These are phyloP conservation scores for Chaetothyriales sp. DNA, from an alignment of 2,329 filamentous ascomycete genomes.

Conservation along the genomic window DNA sequence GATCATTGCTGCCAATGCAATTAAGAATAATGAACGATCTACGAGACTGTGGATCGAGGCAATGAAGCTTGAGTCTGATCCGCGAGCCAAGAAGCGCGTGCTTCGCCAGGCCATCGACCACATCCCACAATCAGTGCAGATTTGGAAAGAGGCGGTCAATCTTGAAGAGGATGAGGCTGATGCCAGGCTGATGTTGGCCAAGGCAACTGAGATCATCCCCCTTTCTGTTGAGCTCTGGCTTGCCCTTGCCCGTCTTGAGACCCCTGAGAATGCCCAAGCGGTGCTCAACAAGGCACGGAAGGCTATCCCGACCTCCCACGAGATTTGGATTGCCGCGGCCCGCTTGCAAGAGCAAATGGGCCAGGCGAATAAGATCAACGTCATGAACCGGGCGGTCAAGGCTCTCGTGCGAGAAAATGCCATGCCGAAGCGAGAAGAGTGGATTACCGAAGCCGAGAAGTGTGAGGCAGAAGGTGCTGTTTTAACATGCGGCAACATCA, in stretches of 20 bases:
- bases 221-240: conserved; percentile 91
- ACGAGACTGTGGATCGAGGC: conserved; percentile 89
- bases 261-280: conserved; percentile 79
- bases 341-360: conserved; percentile 82
- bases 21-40: conserved; percentile 78
- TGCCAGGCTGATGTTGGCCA: conserved; percentile 75
- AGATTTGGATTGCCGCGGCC: conserved; percentile 93
- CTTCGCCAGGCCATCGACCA: conserved; percentile 81
- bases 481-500: conserved; percentile 74
- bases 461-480: conserved; percentile 85
- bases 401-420: conserved; percentile 78
- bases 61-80: conserved; percentile 75
- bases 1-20: conserved; percentile 83
- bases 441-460: conserved; percentile 86
- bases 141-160: conserved; percentile 98
- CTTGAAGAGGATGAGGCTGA: conserved; percentile 81
- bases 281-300: conserved; percentile 92
- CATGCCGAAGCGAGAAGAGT: conserved; percentile 94
- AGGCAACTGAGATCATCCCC: conserved; percentile 89
- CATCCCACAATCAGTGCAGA: conserved; percentile 79
- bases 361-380: conserved; percentile 62
- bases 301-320: conserved; percentile 79
- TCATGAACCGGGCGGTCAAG: conserved; percentile 89
- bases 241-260: conserved; percentile 76
- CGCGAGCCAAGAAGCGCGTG: conserved; percentile 78